Evolutionary conservation across 495 filamentous ascomycete species (phyloP).

Genomic region (Oidiodendron maius): DNA sequence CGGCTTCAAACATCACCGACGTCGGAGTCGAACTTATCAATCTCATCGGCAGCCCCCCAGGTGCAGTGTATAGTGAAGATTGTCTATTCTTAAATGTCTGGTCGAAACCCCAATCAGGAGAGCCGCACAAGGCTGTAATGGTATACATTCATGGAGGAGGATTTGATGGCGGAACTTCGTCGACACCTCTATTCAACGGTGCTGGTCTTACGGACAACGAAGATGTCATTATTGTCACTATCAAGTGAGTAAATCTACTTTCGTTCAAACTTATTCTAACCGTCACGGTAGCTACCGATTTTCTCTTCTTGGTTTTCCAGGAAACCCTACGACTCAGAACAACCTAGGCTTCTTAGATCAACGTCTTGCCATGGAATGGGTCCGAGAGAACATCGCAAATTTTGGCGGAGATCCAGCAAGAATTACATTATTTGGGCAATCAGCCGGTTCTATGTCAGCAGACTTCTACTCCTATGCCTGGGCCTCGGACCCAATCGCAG

Average conservation of each 20-base stretch:
- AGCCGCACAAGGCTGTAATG: conserved; percentile 30
- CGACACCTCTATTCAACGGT: conserved; percentile 31
- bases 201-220: conserved; percentile 37
- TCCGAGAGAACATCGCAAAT: conserved; percentile 47
- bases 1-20: conserved; percentile 10
- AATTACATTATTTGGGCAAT: conserved; percentile 41
- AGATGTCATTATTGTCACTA: conserved; percentile 51
- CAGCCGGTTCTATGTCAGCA: conserved; percentile 42
- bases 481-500: conserved; percentile 36
- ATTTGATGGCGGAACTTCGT: conserved; percentile 27
- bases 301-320: conserved; percentile 47
- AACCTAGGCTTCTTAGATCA: conserved; percentile 25
- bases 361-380: conserved; percentile 51
- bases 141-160: conserved; percentile 36
- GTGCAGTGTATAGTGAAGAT: conserved; percentile 36
- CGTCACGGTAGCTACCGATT: conserved; percentile 40
- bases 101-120: conserved; percentile 29
- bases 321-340: conserved; percentile 37
- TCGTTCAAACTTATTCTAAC: too few species aligned
- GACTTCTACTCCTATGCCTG: conserved; percentile 50
- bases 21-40: conserved; percentile 7
- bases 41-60: background rate
- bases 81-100: conserved; percentile 51
- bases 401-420: conserved; percentile 40
- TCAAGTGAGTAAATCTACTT: too few species aligned